Evolutionary conservation across 140 eudicot genomes (phyloP).

Genomic region (Ambrosia hybrid): DNA sequence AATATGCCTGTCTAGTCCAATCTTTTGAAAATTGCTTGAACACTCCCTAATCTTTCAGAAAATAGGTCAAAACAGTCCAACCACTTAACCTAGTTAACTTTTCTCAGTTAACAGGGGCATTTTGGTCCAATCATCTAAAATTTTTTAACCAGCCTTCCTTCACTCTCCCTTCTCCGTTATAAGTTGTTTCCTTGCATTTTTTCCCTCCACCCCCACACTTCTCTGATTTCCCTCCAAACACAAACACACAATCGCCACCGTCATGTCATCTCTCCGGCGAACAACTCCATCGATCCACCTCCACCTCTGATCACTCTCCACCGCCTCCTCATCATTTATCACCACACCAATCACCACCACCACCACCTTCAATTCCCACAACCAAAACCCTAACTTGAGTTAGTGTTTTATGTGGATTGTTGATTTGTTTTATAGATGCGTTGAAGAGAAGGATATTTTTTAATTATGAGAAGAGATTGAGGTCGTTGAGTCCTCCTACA

Average conservation of each 20-base stretch:
- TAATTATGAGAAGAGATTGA: slow-evolving; percentile 82
- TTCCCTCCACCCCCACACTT: no score
- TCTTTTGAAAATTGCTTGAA: no score
- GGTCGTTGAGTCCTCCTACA: slow-evolving; percentile 87
- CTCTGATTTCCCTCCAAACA: no score
- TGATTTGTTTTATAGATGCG: slow-evolving; percentile 44
- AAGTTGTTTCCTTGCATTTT: no score
- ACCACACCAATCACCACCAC: slow-evolving; percentile 18
- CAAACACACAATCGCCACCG: neutral
- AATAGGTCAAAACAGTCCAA: no score
- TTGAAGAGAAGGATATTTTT: slow-evolving; percentile 80
- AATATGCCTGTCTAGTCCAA: no score
- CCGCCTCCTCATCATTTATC: slow-evolving; percentile 38
- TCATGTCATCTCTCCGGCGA: slow-evolving; percentile 53
- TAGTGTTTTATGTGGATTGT: neutral
- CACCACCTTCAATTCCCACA: slow-evolving; percentile 7
- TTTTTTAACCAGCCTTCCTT: no score
- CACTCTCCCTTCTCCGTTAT: no score
- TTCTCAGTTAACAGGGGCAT: no score
- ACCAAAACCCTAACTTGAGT: slow-evolving; percentile 21
- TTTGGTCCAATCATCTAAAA: no score
- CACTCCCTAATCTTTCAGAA: no score
- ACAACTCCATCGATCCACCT: slow-evolving; percentile 37
- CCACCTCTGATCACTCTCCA: slow-evolving; percentile 43
- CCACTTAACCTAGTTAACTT: no score